These are phyloP conservation scores for Bassia scoparia DNA, from an alignment of 148 eudicot genomes.

Conservation along the genomic window DNA sequence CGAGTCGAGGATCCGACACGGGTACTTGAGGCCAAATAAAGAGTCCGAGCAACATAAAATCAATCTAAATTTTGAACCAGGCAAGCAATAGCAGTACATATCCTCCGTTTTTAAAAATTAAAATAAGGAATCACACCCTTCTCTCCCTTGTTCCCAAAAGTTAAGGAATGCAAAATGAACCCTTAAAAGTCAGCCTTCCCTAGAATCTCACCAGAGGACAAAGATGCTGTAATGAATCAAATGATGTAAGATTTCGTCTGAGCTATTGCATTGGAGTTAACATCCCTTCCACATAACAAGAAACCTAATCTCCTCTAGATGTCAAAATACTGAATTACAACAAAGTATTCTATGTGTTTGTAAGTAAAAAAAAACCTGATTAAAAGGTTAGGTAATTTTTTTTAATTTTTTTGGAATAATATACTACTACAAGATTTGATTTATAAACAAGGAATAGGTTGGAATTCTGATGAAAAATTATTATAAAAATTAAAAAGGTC, in stretches of 20 bases:
- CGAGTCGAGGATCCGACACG: too few species aligned
- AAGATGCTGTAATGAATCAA: background rate
- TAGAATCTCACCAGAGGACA: background rate
- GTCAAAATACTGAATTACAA: background rate
- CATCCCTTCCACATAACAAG: conserved; percentile 5
- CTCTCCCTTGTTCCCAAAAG: background rate
- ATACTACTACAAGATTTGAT: too few species aligned
- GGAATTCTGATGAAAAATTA: too few species aligned
- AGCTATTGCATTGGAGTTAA: background rate
- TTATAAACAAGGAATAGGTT: too few species aligned
- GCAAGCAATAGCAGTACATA: too few species aligned
- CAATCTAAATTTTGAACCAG: too few species aligned
- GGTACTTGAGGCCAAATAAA: too few species aligned
- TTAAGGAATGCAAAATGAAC: background rate
- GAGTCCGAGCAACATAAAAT: too few species aligned
- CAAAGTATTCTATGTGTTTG: background rate
- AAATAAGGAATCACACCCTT: conserved; percentile 1
- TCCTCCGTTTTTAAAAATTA: too few species aligned
- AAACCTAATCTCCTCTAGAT: background rate
- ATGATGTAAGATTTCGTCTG: conserved; percentile 1
- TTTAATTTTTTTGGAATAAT: too few species aligned
- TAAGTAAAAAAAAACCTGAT: background rate
- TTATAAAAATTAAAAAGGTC: too few species aligned
- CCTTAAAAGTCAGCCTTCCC: background rate
- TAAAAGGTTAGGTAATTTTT: background rate